These are phyloP conservation scores for Xylaria sp. DNA, from an alignment of 2,329 filamentous ascomycete genomes.

Conservation along the genomic window DNA sequence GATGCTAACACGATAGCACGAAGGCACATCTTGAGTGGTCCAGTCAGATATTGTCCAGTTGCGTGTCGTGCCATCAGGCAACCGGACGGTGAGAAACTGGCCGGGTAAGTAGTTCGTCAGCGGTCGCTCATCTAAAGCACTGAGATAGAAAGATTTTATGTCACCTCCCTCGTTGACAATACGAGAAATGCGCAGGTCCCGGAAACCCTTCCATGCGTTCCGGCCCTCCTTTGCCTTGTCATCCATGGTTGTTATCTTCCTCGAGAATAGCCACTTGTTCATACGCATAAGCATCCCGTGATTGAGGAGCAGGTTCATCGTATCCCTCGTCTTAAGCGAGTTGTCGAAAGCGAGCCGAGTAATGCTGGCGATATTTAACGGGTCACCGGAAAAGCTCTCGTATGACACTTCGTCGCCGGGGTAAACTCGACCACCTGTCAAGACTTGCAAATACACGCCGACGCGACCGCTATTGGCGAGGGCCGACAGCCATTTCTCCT, in stretches of 20 bases:
- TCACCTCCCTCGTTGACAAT: slow-evolving; percentile 39
- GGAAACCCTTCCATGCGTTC: slow-evolving; percentile 43
- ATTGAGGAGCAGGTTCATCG: slow-evolving; percentile 42
- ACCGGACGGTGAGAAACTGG: slow-evolving; percentile 43
- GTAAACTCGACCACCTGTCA: slow-evolving; percentile 39
- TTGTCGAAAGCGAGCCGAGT: slow-evolving; percentile 40
- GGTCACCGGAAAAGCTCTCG: slow-evolving; percentile 35
- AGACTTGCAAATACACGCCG: slow-evolving; percentile 41
- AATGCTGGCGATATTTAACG: slow-evolving; percentile 39
- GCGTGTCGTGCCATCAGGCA: slow-evolving; percentile 36
- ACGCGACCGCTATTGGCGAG: slow-evolving; percentile 41
- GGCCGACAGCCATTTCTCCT: slow-evolving; percentile 40
- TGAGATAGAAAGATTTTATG: slow-evolving; percentile 44
- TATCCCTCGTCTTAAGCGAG: slow-evolving; percentile 43
- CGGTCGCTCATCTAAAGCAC: slow-evolving; percentile 31
- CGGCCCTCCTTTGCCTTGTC: slow-evolving; percentile 36
- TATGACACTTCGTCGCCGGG: slow-evolving; percentile 39
- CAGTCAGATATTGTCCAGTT: slow-evolving; percentile 46
- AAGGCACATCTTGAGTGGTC: slow-evolving; percentile 33
- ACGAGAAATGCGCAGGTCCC: slow-evolving; percentile 35
- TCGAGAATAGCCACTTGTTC: slow-evolving; percentile 39
- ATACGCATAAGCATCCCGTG: slow-evolving; percentile 41
- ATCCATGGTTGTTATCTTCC: slow-evolving; percentile 36
- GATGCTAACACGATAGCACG: slow-evolving; percentile 44
- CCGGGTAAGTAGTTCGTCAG: slow-evolving; percentile 43